Evolutionary conservation across 495 filamentous ascomycete species (phyloP), one percentile per base, ranked within the genome.

Genomic region (Daldinia concentrica): DNA sequence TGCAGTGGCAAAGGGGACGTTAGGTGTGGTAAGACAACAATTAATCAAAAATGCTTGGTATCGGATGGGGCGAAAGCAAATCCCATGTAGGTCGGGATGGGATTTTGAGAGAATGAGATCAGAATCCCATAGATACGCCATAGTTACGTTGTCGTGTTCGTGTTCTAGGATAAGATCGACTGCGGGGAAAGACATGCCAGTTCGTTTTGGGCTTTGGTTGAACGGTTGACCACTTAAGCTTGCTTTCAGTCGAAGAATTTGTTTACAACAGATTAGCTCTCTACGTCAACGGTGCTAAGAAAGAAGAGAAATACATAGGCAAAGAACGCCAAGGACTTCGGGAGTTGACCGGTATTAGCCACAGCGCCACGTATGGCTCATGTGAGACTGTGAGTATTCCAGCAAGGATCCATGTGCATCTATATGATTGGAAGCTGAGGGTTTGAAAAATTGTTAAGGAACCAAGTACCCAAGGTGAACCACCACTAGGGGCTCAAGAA

Each of bases 361-460:
- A 56, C 58, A 39, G 34, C 65, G 65, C 65, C 65, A 62, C 65
- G 41, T 59, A 36, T 59, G 55, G 64, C 58, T 48, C 55, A 27
- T 37, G 27, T 1, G n/a, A n/a, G n/a, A n/a, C n/a, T n/a, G n/a
- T n/a, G 8, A 24, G 9, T 48, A 9, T 9, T 11, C 43, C 2
- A 12, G 19, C 11, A 19, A 37, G 12, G 55, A 39, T 2, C 22
- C 19, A 7, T 5, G 9, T 24, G 1, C 6, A 6, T 34, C 11
- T 22, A 34, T 9, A 3, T 60, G 57, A 60, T 60, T 60, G 57
- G 57, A 60, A 24, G 37, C 7, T 0, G 22, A 41, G 19, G 36
- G 5, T 3, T 22, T 51, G n/a, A 58, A 60, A 66, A 73, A 73
- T 73, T 73, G 66, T 73, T 73, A 73, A 66, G 71, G 71, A 29